A percentile compares a stretch with the other conserved stretches of the same genome.
These are phyloP conservation scores for Chenopodium quinoa DNA, from an alignment of 148 eudicot species.

Conservation along the genomic window DNA sequence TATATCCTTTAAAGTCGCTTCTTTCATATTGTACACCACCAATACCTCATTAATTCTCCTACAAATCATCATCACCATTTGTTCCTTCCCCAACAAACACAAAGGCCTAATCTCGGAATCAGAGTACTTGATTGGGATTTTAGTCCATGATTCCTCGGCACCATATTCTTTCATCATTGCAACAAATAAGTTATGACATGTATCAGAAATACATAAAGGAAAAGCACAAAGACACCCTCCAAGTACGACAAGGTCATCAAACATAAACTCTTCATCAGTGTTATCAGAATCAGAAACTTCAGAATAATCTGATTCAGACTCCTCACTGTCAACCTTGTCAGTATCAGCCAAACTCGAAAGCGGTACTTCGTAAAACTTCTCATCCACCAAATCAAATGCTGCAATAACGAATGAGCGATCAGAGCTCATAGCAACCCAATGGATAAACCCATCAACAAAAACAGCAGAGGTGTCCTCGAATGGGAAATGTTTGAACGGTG, in stretches of 20 bases:
- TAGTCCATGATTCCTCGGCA: slow-evolving; percentile 14
- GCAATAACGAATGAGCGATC: slow-evolving; percentile 6
- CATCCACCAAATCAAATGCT: slow-evolving; percentile 14
- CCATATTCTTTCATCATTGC: slow-evolving; percentile 20
- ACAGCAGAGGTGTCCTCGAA: neutral
- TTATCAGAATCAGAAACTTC: neutral
- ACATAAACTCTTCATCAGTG: neutral
- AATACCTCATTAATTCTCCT: neutral
- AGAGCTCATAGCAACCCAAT: slow-evolving; percentile 5
- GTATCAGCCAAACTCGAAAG: neutral
- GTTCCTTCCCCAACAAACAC: neutral
- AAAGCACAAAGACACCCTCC: slow-evolving; percentile 11
- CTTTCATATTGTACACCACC: slow-evolving; percentile 2
- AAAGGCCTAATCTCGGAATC: neutral
- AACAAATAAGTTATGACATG: neutral
- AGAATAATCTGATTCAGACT: neutral
- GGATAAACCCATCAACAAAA: slow-evolving; percentile 13
- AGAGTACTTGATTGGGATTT: neutral
- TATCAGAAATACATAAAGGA: neutral
- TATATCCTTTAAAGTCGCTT: slow-evolving; percentile 4
- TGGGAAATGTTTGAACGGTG: slow-evolving; percentile 4
- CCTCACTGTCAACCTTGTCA: neutral
- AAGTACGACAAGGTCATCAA: neutral
- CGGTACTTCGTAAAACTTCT: slow-evolving; percentile 12
- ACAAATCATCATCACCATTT: neutral